Percentiles rank a stretch among this genome's conserved stretches.
These are phyloP conservation scores for Rhodomyrtus tomentosa DNA, from an alignment of 345 rosid genomes.

Conservation along the genomic window DNA sequence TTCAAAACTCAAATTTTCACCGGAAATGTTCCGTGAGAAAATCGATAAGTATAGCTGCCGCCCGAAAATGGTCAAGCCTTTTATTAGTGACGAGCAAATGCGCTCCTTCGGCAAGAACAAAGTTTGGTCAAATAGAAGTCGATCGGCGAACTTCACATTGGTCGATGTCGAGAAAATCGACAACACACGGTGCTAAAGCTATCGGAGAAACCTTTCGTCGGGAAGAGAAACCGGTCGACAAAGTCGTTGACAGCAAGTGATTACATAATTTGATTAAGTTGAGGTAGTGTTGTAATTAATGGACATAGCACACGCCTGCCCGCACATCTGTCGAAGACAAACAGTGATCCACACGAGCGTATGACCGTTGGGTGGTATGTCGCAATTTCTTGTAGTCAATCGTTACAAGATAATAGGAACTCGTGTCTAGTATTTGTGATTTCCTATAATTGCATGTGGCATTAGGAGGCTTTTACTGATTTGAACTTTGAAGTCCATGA, in stretches of 20 bases:
- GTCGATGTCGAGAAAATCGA: background rate
- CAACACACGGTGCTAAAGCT: background rate
- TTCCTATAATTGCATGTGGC: background rate
- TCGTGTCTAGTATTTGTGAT: background rate
- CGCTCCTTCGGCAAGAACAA: background rate
- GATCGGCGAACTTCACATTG: background rate
- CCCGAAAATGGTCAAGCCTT: background rate
- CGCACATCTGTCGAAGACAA: background rate
- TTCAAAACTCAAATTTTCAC: background rate
- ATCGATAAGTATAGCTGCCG: background rate
- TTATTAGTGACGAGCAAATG: background rate
- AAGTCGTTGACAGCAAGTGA: background rate
- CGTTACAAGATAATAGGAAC: background rate
- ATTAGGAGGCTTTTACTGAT: background rate
- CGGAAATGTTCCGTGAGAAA: background rate
- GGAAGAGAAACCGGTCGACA: background rate
- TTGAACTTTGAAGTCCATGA: background rate
- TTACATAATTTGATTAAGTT: background rate
- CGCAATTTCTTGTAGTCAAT: background rate
- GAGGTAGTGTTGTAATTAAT: background rate
- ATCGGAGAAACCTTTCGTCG: background rate
- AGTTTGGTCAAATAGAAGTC: background rate
- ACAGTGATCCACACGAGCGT: background rate
- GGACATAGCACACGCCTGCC: background rate
- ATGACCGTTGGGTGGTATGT: background rate